Conservation (phyloP, 257 asterid species). For the Cordia subcordata region DNA sequence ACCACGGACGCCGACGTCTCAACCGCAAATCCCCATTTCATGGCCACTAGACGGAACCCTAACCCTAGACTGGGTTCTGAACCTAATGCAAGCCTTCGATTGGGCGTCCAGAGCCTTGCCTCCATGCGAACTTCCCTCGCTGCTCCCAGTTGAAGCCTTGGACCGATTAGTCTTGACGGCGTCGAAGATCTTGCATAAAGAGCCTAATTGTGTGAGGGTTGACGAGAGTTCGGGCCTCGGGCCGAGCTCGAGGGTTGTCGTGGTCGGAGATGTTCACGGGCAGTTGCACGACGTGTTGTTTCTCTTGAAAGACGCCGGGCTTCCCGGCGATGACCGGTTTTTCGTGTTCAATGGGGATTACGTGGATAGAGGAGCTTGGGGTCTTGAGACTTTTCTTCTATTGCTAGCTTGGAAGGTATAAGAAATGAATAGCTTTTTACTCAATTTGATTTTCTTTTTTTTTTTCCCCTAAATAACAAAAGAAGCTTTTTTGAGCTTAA, state of each 20-base stretch:
- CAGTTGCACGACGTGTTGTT: conserved; percentile 88
- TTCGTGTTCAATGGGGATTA: conserved; percentile 97
- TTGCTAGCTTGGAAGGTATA: conserved; percentile 96
- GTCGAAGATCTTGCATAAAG: conserved; percentile 87
- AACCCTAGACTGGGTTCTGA: conserved; percentile 52
- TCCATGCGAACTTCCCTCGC: conserved; percentile 61
- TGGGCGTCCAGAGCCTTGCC: conserved; percentile 63
- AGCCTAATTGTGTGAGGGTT: conserved; percentile 70
- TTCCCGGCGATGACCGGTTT: conserved; percentile 66
- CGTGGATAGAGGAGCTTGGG: conserved; percentile 99
- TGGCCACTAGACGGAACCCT: conserved; percentile 69
- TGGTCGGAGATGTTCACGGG: conserved; percentile 95
- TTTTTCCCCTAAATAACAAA: too few relatives aligned
- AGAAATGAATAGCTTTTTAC: not conserved
- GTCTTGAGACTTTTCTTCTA: conserved; percentile 79
- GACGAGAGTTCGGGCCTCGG: conserved; percentile 44
- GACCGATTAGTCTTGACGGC: conserved; percentile 69
- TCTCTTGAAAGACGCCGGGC: conserved; percentile 68
- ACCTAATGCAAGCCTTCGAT: conserved; percentile 71
- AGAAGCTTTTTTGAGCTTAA: too few relatives aligned
- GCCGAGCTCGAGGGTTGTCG: conserved; percentile 55
- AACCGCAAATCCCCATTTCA: conserved; percentile 72
- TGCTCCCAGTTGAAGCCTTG: conserved; percentile 70
- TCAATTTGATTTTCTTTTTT: too few relatives aligned
- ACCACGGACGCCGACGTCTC: conserved; percentile 16